Base-by-base conservation (phyloP, 2,329 filamentous ascomycete genomes). In the Diplocarpon mali region DNA sequence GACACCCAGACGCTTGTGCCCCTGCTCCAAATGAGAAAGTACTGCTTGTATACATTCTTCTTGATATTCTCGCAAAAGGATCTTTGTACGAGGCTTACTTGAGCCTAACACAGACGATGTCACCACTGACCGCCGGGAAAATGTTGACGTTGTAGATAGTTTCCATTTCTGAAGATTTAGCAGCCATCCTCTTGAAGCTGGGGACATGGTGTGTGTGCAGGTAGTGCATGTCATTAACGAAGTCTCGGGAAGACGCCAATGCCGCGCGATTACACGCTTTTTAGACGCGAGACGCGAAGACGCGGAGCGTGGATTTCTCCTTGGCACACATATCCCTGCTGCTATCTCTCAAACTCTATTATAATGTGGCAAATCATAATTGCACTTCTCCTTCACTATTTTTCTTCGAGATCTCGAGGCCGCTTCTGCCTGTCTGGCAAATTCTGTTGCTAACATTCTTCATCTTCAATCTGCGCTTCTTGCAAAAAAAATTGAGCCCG, bases 11-110 rank as follows among this genome's bases (percentile, higher is more conserved):
- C 89, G 75, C 57, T 85, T 88, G 53, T 89, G 78, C 0, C 88
- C 88, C 29, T 75, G 65, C 2, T 74, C 62, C 1, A 94, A 62
- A 44, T 87, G 78, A 1, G 71, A 65, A 1, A 94, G 66, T 2
- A 95, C 84, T 0, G 87, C 80, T 57, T 85, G 77, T 49, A 95
- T 93, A 59, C 86, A 93, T 71, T 95, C 87, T 68, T 92, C 81
- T 62, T 95, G 89, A 59, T 95, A 95, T 55, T 83, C 71, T 53
- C 88, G 83, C 35, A 94, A 76, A 45, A 72, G 72, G 43, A 90
- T 55, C 16, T 53, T 52, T 27, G 55, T 32, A 15, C 46, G 51
- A 24, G 48, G 38, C 2, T 10, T 39, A 28, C 29, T 17, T 3
- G 47, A 36, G 24, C 31, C 35, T 8, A 39, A 31, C 13, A 44